phyloP scores from a whole-genome alignment of 345 rosid species.

The Eucalyptus melliodora region DNA sequence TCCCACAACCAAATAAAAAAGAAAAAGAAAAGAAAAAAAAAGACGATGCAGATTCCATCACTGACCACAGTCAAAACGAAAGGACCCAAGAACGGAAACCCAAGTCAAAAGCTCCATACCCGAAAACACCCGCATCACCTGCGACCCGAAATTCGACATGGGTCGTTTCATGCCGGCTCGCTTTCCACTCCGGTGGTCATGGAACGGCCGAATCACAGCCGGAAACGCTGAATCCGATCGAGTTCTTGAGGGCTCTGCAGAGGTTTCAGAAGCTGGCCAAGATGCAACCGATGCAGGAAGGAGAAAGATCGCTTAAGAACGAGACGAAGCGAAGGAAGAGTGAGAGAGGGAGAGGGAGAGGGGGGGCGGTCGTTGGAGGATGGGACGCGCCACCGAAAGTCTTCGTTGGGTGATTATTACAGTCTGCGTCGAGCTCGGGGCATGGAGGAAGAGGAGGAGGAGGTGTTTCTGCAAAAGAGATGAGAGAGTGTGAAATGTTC shows the following conservation, averaged over 20 bases:
- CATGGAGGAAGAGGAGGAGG: background rate
- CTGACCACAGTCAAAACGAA: background rate
- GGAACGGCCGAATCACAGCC: background rate
- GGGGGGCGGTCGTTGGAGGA: background rate
- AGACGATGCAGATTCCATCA: background rate
- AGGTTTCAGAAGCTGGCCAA: background rate
- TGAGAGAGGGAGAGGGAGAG: background rate
- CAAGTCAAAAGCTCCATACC: conserved; percentile 12
- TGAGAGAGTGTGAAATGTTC: background rate
- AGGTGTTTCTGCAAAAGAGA: background rate
- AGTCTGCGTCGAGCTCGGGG: background rate
- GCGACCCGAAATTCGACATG: conserved; percentile 29
- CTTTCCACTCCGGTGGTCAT: background rate
- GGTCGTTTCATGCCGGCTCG: background rate
- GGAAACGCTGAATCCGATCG: background rate
- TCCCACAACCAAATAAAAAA: background rate
- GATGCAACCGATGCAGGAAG: background rate
- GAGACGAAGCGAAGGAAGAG: background rate
- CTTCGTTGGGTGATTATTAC: background rate
- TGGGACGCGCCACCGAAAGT: background rate
- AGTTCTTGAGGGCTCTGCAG: background rate
- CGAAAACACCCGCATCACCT: conserved; percentile 22
- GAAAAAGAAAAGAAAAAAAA: rapidly evolving
- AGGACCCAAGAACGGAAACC: background rate
- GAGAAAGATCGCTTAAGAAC: background rate